Evolutionary conservation across 2,329 filamentous ascomycete species (phyloP).

Genomic region (Calonectria ilicicola): DNA sequence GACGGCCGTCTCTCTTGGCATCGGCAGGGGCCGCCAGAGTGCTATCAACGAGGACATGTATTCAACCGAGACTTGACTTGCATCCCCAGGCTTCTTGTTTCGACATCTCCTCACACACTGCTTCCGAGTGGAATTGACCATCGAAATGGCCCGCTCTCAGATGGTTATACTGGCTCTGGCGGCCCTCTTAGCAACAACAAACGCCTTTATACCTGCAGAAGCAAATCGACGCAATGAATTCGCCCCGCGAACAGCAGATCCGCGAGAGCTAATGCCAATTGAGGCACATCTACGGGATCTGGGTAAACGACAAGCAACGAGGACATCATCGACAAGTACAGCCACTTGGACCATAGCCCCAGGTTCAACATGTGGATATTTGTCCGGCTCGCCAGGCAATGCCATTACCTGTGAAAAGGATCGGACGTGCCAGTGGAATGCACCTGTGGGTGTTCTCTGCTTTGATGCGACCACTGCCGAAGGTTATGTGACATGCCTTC

Average conservation of each 20-base stretch:
- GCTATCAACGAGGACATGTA: not conserved
- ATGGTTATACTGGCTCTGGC: not conserved
- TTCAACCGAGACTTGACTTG: constrained; percentile 2
- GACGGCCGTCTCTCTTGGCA: not conserved
- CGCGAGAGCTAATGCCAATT: not conserved
- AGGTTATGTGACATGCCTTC: constrained; percentile 15
- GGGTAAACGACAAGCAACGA: not conserved
- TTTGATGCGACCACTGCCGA: not conserved
- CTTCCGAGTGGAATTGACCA: not conserved
- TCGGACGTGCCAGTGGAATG: constrained; percentile 15
- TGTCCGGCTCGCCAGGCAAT: constrained; percentile 20
- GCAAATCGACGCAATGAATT: not conserved
- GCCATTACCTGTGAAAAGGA: constrained; percentile 22
- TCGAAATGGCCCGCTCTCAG: not conserved
- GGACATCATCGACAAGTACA: not conserved
- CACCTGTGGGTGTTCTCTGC: constrained; percentile 16
- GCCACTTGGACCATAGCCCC: constrained; percentile 13
- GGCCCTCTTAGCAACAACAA: not conserved
- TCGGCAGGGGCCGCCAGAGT: not conserved
- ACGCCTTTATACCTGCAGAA: not conserved
- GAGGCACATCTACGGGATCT: not conserved
- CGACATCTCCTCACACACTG: not conserved
- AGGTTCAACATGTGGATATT: constrained; percentile 24
- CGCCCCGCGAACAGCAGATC: not conserved
- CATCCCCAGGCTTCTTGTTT: not conserved